Conservation (phyloP, 2,329 filamentous ascomycete genomes). For the Pyricularia pennisetigena region DNA sequence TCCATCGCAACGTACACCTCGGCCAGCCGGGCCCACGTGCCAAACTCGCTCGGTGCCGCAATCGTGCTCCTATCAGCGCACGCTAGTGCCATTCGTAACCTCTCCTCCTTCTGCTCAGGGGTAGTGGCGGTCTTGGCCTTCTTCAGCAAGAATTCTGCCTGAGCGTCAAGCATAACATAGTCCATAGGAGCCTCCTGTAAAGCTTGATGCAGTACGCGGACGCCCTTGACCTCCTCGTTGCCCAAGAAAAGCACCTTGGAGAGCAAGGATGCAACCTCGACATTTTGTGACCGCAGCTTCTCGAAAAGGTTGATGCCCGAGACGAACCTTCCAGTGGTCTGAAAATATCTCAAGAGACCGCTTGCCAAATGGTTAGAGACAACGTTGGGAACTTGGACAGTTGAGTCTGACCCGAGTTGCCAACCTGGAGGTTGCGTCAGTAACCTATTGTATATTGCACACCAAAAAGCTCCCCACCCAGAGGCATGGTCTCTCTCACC, state of each 20-base stretch:
- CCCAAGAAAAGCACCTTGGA: slow-evolving; percentile 88
- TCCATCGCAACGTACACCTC: slow-evolving; percentile 92
- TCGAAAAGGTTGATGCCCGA: slow-evolving; percentile 97
- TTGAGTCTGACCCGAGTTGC: slow-evolving; percentile 91
- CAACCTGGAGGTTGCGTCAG: slow-evolving; percentile 49
- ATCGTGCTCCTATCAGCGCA: slow-evolving; percentile 93
- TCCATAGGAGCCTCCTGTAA: slow-evolving; percentile 94
- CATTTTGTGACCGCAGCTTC: slow-evolving; percentile 81
- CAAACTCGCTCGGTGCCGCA: slow-evolving; percentile 92
- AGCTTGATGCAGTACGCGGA: slow-evolving; percentile 77
- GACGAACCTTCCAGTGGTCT: slow-evolving; percentile 86
- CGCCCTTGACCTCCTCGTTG: slow-evolving; percentile 93
- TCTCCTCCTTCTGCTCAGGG: slow-evolving; percentile 49
- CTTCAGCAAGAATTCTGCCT: slow-evolving; percentile 81
- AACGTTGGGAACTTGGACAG: slow-evolving; percentile 94
- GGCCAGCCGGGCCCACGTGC: slow-evolving; percentile 87
- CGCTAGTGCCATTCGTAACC: slow-evolving; percentile 77
- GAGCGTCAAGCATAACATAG: slow-evolving; percentile 89
- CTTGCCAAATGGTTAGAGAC: slow-evolving; percentile 93
- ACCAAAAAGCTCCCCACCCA: neutral
- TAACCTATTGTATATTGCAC: neutral
- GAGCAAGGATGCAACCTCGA: slow-evolving; percentile 87
- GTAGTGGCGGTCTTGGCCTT: slow-evolving; percentile 57
- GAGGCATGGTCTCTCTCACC: slow-evolving; percentile 36
- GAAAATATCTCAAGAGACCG: slow-evolving; percentile 89